Conservation (phyloP, 768 basidiomycete genomes). For the Suillus ampliporus region DNA sequence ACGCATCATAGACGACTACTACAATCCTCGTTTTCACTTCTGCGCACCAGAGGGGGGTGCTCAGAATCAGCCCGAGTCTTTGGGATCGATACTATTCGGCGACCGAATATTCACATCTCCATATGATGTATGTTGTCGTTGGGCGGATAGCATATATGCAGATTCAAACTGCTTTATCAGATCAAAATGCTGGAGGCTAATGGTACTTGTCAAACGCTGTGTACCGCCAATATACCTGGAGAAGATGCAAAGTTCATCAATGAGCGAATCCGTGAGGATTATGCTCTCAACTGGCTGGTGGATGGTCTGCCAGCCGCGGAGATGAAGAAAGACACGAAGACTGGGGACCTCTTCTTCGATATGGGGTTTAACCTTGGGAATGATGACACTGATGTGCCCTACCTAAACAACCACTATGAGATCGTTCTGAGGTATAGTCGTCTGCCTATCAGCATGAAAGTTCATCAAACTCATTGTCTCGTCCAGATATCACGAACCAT, state of each 20-base stretch:
- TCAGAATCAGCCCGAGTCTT: constrained; percentile 76
- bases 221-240: constrained; percentile 60
- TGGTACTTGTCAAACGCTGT: constrained; percentile 77
- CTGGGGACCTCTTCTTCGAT: constrained; percentile 88
- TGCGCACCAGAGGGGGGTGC: constrained; percentile 81
- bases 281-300: constrained; percentile 92
- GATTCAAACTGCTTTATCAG: constrained; percentile 41
- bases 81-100: constrained; percentile 96
- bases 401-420: constrained; percentile 93
- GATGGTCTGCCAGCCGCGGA: constrained; percentile 95
- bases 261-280: constrained; percentile 88
- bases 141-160: constrained; percentile 13
- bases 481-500: constrained; percentile 79
- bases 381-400: constrained; percentile 69
- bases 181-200: constrained; percentile 83
- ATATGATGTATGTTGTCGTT: constrained; percentile 67
- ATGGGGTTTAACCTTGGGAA: constrained; percentile 92
- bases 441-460: constrained; percentile 6
- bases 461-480: constrained; percentile 16
- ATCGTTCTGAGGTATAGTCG: constrained; percentile 69
- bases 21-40: constrained; percentile 84
- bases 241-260: constrained; percentile 91
- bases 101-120: constrained; percentile 93
- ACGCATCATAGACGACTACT: constrained; percentile 81
- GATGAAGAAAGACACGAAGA: constrained; percentile 83